phyloP scores from a whole-genome alignment of 129 eudicot species.

The Helichrysum umbraculigerum region DNA sequence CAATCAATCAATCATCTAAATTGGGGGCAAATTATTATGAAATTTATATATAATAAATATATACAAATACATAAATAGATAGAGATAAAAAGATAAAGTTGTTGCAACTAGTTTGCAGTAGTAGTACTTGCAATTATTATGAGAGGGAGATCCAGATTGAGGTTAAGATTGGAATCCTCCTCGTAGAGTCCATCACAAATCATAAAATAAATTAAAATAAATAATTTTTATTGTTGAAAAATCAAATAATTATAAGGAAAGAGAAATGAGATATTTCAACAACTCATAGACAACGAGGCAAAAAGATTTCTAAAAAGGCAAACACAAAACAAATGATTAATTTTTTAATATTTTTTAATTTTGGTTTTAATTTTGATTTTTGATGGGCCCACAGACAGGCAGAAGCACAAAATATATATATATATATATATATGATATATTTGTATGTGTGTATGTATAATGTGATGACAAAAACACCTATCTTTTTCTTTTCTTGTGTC shows the following conservation, averaged over 20 bases:
- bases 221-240: no score
- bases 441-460: neutral
- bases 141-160: constrained; percentile 25
- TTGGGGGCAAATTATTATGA: neutral
- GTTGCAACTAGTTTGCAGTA: constrained; percentile 29
- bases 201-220: neutral
- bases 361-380: neutral
- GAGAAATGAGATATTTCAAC: neutral
- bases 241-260: neutral
- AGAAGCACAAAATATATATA: neutral
- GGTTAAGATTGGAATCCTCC: constrained; percentile 31
- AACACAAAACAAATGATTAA: neutral
- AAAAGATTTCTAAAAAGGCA: neutral
- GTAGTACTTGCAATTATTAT: constrained; percentile 34
- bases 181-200: constrained; percentile 34
- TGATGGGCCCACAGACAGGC: neutral
- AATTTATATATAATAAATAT: no score
- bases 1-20: no score
- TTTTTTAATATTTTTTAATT: no score
- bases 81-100: neutral
- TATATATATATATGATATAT: no score
- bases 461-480: neutral
- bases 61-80: no score
- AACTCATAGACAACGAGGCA: neutral
- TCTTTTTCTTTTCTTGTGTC: neutral